Evolutionary conservation across 2,329 filamentous ascomycete genomes (phyloP).

Genomic region (Ascosphaera apis): DNA sequence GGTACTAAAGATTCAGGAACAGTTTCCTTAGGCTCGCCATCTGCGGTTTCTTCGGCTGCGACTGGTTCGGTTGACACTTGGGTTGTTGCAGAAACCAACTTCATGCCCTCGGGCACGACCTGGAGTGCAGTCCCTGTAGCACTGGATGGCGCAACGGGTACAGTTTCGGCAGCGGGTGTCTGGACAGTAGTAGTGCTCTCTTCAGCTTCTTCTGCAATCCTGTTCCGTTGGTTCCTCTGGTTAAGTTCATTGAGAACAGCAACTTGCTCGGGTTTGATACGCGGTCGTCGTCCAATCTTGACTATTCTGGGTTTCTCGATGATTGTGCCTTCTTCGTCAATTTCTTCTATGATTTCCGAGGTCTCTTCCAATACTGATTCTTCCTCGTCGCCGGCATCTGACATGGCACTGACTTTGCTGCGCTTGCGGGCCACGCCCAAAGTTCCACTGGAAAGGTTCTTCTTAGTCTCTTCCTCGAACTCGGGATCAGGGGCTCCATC

Average conservation of each 20-base stretch:
- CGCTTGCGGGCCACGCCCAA: slow-evolving; percentile 44
- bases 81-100: slow-evolving; percentile 36
- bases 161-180: too few relatives aligned
- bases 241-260: too few relatives aligned
- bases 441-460: slow-evolving; percentile 47
- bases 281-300: slow-evolving; percentile 48
- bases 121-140: slow-evolving; percentile 58
- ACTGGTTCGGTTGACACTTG: slow-evolving; percentile 47
- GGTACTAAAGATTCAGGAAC: too few relatives aligned
- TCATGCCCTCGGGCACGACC: slow-evolving; percentile 48
- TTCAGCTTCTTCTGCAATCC: too few relatives aligned
- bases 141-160: too few relatives aligned
- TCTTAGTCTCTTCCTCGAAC: slow-evolving; percentile 30
- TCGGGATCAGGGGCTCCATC: slow-evolving; percentile 38
- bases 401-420: slow-evolving; percentile 18
- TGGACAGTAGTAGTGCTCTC: too few relatives aligned
- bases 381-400: slow-evolving; percentile 14
- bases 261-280: slow-evolving; percentile 37
- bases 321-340: slow-evolving; percentile 38
- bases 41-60: slow-evolving; percentile 7
- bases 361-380: slow-evolving; percentile 20
- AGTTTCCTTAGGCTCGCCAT: too few relatives aligned
- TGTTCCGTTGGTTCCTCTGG: too few relatives aligned
- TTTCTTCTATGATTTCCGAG: slow-evolving; percentile 29
- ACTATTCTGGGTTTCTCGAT: slow-evolving; percentile 63